Evolutionary conservation across 352 stramenopile genomes (phyloP), one percentile per base, ranked within the genome.

Genomic region (Phytophthora niederhauseri): DNA sequence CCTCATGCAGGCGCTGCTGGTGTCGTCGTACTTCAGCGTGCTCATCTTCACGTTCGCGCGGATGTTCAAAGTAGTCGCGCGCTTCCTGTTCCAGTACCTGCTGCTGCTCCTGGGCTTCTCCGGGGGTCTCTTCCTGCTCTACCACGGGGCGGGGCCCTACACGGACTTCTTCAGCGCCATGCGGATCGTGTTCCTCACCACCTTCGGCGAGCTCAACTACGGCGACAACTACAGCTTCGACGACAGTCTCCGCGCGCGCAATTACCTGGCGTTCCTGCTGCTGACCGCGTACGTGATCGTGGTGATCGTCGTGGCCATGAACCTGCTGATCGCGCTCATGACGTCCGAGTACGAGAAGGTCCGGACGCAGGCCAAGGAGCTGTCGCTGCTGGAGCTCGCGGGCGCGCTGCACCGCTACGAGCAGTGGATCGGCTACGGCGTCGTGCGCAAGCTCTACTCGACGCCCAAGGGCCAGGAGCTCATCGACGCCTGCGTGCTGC

Each of bases 31-130:
- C 66, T 87, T 85, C 68, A 85, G 77, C 36, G 78, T 89, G 48
- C 70, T 89, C 24, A 84, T 89, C 55, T 89, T 89, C 61, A 87
- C 80, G n/a, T 89, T 89, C 41, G 78, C 78, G 22, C 64, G 80
- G n/a, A 89, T 89, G 80, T 84, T 82, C 54, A 76, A 75, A 9
- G 80, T 87, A 11, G 78, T 84, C 6, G 70, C 72, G 31, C 77
- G 81, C 49, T 86, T 89, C 68, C 64, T 85, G 63, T 74, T 85
- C 38, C 76, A 85, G 57, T 84, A 89, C n/a, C 26, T 80, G 20
- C 53, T 89, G 19, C 67, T 89, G 19, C 60, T 89, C 0, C 38
- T 89, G 50, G 80, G 80, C 1, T 89, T 89, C 41, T 77, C 80
- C 5, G 75, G 75, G 17, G 73, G 72, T 0, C 72, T 89, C 6